phyloP scores from a whole-genome alignment of 768 basidiomycete genomes.

The Russula compacta region DNA sequence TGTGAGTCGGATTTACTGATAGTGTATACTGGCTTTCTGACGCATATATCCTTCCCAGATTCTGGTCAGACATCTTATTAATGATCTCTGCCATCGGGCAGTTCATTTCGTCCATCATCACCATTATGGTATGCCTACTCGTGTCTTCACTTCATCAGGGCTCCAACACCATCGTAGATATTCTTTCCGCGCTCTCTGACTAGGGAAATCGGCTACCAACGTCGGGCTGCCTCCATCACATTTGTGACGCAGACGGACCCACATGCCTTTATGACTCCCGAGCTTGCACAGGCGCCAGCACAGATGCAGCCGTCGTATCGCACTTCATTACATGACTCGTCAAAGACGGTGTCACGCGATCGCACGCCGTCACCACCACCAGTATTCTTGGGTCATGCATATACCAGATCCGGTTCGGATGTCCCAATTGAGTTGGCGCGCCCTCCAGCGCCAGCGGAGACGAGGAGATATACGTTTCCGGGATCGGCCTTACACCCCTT shows the following conservation, averaged over 20 bases:
- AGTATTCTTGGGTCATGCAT: not conserved
- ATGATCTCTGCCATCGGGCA: conserved; percentile 68
- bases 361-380: not conserved
- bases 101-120: conserved; percentile 72
- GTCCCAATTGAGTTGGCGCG: not conserved
- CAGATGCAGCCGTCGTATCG: not conserved
- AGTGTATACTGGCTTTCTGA: not conserved
- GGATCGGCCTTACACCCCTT: conserved; percentile 25
- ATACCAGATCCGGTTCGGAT: not conserved
- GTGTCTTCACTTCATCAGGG: not conserved
- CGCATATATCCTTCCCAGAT: not conserved
- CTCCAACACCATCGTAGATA: conserved; percentile 33
- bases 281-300: not conserved
- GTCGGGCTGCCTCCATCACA: conserved; percentile 27
- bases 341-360: not conserved
- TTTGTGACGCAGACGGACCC: conserved; percentile 17
- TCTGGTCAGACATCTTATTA: conserved; percentile 49
- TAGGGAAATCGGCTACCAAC: conserved; percentile 52
- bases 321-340: not conserved
- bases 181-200: conserved; percentile 73
- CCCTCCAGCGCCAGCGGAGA: not conserved
- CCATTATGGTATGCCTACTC: conserved; percentile 52
- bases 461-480: conserved; percentile 6
- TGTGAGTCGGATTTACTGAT: conserved; percentile 37
- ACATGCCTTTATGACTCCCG: not conserved